These are phyloP conservation scores for Volvariella volvacea DNA, from an alignment of 1,284 basidiomycete species.

Conservation along the genomic window DNA sequence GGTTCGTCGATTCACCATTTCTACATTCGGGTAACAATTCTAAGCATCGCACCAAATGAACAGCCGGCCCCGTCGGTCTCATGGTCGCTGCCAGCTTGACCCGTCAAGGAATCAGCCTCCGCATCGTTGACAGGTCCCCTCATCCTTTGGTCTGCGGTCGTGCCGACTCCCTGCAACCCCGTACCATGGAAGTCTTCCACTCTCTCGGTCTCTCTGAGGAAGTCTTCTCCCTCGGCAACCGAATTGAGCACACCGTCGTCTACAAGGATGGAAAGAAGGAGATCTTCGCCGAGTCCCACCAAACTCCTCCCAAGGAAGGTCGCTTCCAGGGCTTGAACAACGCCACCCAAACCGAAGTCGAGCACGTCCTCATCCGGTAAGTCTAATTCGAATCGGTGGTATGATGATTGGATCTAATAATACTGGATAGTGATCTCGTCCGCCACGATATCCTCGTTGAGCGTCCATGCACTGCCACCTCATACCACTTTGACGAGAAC, in stretches of 20 bases:
- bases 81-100: conserved; percentile 61
- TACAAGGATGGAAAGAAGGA: conserved; percentile 9
- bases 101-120: conserved; percentile 51
- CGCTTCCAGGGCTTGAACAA: conserved; percentile 15
- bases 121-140: conserved; percentile 51
- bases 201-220: conserved; percentile 61
- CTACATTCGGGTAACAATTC: conserved; percentile 4
- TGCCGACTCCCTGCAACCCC: conserved; percentile 74
- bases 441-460: conserved; percentile 43
- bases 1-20: conserved; percentile 2
- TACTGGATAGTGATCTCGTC: conserved; percentile 47
- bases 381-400: conserved; percentile 71
- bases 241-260: conserved; percentile 57
- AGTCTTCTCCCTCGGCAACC: conserved; percentile 56
- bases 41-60: conserved; percentile 6
- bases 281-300: conserved; percentile 8
- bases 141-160: conserved; percentile 46
- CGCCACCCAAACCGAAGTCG: neutral
- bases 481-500: conserved; percentile 44
- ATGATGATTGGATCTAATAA: conserved; percentile 63
- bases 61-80: conserved; percentile 43
- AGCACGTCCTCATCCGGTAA: conserved; percentile 18
- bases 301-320: conserved; percentile 5
- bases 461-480: conserved; percentile 48
- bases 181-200: conserved; percentile 68